A percentile compares a stretch with the other conserved stretches of the same genome.
These are phyloP conservation scores for Aspergillus unguis DNA, from an alignment of 2,329 filamentous ascomycete species.

Conservation along the genomic window DNA sequence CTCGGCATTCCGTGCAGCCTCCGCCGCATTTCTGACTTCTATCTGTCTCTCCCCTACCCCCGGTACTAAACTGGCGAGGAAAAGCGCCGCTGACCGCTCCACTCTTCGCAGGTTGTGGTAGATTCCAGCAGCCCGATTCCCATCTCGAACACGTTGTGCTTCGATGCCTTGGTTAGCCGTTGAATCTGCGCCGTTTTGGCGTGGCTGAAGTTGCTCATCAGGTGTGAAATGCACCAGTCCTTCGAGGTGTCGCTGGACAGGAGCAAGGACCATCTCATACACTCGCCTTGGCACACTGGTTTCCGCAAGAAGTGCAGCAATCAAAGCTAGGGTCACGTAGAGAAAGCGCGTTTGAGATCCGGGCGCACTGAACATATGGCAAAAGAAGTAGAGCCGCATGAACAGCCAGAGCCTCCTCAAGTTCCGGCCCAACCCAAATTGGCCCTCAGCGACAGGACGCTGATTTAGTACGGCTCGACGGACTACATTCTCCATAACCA, in stretches of 20 bases:
- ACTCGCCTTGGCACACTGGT: conserved; percentile 38
- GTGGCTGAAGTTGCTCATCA: conserved; percentile 19
- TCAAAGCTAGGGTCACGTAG: conserved; percentile 36
- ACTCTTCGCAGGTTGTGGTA: conserved; percentile 41
- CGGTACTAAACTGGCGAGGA: conserved; percentile 60
- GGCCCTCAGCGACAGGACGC: conserved; percentile 21
- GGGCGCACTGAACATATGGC: conserved; percentile 56
- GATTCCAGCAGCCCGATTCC: conserved; percentile 12
- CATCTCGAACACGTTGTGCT: conserved; percentile 3
- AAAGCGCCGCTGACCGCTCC: conserved; percentile 59
- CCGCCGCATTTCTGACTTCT: conserved; percentile 52
- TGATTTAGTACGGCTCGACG: conserved; percentile 34
- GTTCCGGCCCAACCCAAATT: conserved; percentile 40
- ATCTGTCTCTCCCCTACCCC: conserved; percentile 62
- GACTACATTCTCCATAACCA: conserved; percentile 29
- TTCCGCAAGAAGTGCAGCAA: conserved; percentile 42
- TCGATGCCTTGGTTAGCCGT: conserved; percentile 8
- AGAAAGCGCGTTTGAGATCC: conserved; percentile 44
- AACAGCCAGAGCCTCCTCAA: conserved; percentile 55
- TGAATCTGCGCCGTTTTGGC: conserved; percentile 5
- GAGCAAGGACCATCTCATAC: conserved; percentile 34
- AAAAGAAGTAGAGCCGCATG: conserved; percentile 56
- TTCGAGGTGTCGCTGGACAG: conserved; percentile 45
- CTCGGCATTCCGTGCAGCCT: conserved; percentile 35
- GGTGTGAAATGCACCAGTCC: conserved; percentile 35